phyloP scores from a whole-genome alignment of 2,329 filamentous ascomycete genomes.

The Epicoccum sorghinum region DNA sequence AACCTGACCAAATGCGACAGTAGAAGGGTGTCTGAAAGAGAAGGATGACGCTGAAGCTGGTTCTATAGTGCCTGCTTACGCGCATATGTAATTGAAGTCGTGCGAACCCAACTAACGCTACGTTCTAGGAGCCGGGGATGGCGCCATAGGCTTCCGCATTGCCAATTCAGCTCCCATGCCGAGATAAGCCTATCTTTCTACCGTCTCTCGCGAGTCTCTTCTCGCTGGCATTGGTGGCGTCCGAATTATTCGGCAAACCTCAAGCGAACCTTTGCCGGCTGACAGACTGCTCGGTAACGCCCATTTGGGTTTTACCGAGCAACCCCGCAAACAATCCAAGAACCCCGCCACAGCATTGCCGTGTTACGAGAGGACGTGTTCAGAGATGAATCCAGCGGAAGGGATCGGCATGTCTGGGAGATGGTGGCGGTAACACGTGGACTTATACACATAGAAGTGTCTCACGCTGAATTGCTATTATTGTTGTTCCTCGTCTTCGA shows the following conservation, averaged over 20 bases:
- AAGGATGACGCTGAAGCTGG: neutral
- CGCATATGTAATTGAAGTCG: conserved; percentile 3
- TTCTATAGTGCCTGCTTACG: neutral
- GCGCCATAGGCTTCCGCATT: neutral
- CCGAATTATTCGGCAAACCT: neutral
- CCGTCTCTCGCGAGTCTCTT: neutral
- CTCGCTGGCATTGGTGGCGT: neutral
- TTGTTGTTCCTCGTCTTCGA: neutral
- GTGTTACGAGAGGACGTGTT: neutral
- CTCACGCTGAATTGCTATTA: neutral
- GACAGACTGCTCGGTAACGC: neutral
- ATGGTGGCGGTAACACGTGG: neutral
- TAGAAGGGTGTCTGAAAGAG: neutral
- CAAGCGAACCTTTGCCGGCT: no score
- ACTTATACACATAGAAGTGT: neutral
- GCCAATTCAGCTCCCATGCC: neutral
- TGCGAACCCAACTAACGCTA: neutral
- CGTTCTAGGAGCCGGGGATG: neutral
- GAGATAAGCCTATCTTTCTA: neutral
- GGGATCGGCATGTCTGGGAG: neutral
- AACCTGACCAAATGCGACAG: neutral
- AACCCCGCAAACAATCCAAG: neutral
- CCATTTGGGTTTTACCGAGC: neutral
- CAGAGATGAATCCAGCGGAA: neutral
- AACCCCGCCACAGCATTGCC: neutral